Percentiles rank a stretch among this genome's conserved stretches.
These are phyloP conservation scores for Mallotus japonicus DNA, from an alignment of 441 rosid genomes.

Conservation along the genomic window DNA sequence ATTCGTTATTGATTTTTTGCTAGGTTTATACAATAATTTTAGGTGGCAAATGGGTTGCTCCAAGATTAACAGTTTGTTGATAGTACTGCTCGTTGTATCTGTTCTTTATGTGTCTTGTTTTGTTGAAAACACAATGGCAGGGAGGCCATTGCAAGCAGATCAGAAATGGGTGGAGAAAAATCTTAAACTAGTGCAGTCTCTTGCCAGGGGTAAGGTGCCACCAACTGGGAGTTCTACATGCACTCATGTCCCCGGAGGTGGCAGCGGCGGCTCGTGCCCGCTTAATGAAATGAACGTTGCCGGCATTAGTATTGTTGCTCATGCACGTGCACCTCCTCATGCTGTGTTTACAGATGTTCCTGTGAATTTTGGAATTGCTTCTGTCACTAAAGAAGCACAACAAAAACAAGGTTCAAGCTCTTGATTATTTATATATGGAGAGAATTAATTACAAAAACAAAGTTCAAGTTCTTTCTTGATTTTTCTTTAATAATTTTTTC, in stretches of 20 bases:
- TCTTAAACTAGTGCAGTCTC: constrained; percentile 29
- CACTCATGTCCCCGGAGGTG: constrained; percentile 32
- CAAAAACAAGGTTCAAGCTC: constrained; percentile 17
- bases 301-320: constrained; percentile 13
- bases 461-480: neutral
- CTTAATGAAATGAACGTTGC: constrained; percentile 29
- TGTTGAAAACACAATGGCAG: constrained; percentile 20
- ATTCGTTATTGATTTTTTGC: neutral
- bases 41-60: constrained; percentile 16
- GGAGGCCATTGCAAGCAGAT: constrained; percentile 32
- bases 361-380: constrained; percentile 14
- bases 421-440: neutral
- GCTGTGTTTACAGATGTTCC: neutral
- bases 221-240: constrained; percentile 31
- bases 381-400: neutral
- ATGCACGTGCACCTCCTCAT: neutral
- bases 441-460: too few species aligned
- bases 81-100: neutral
- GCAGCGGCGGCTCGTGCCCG: constrained; percentile 35
- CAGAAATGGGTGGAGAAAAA: neutral
- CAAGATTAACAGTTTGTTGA: neutral
- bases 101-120: constrained; percentile 9
- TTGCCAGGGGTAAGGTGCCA: constrained; percentile 42
- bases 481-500: neutral
- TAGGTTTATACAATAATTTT: neutral